Evolutionary conservation across 768 basidiomycete species (phyloP).

Genomic region (Boletus reticulatus): DNA sequence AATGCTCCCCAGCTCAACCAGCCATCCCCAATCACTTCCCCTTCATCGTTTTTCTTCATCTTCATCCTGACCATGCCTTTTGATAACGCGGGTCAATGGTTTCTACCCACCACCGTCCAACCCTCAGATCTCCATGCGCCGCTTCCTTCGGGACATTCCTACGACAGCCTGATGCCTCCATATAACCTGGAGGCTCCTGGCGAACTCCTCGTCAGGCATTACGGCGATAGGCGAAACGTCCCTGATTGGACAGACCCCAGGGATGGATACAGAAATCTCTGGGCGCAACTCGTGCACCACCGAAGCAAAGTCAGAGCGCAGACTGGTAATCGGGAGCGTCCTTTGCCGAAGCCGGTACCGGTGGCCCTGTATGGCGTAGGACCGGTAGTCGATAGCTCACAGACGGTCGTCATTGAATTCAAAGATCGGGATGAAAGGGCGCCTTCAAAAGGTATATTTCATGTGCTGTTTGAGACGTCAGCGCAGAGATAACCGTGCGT

Average conservation of each 20-base stretch:
- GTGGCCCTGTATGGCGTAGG: not conserved
- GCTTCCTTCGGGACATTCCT: not conserved
- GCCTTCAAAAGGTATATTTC: slow-evolving; percentile 4
- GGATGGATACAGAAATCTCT: not conserved
- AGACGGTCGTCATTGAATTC: slow-evolving; percentile 1
- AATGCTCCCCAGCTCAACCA: not conserved
- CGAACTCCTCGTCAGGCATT: not conserved
- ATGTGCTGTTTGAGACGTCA: not conserved
- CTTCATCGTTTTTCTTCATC: not conserved
- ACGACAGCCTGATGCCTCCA: not conserved
- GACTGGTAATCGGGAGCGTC: not conserved
- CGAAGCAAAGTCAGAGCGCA: not conserved
- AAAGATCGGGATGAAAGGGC: not conserved
- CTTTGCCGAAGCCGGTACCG: not conserved
- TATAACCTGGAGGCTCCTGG: not conserved
- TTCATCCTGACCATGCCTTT: slow-evolving; percentile 1
- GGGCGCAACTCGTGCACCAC: not conserved
- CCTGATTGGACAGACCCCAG: not conserved
- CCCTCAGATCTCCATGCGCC: slow-evolving; percentile 1
- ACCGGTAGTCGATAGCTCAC: too few relatives aligned
- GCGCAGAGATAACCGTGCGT: not conserved
- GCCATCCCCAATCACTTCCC: not conserved
- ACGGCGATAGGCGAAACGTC: not conserved
- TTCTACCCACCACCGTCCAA: not conserved
- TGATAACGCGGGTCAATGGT: not conserved